These are phyloP conservation scores for Cutaneotrichosporon sp. DNA, from an alignment of 1,284 basidiomycete genomes.

Conservation along the genomic window DNA sequence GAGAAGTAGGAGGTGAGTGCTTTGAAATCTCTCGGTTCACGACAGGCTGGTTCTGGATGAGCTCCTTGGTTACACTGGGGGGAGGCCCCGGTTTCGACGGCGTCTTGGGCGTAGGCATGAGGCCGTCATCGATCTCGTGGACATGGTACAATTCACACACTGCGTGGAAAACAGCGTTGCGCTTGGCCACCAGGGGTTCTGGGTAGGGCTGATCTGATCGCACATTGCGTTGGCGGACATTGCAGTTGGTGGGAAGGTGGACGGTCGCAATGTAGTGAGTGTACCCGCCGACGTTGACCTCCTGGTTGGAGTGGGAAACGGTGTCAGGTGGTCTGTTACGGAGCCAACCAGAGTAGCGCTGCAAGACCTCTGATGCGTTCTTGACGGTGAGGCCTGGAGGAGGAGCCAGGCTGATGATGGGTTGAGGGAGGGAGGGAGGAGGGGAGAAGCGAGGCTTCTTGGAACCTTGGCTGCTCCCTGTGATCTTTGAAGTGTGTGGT, in stretches of 20 bases:
- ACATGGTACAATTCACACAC: slow-evolving; percentile 21
- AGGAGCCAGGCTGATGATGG: background rate
- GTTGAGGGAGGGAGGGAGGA: background rate
- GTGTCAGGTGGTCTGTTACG: slow-evolving; percentile 20
- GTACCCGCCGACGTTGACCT: background rate
- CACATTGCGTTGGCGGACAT: slow-evolving; percentile 7
- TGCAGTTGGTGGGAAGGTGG: slow-evolving; percentile 21
- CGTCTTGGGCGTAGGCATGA: slow-evolving; percentile 24
- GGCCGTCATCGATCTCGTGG: slow-evolving; percentile 29
- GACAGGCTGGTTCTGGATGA: background rate
- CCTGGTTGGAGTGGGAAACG: slow-evolving; percentile 3
- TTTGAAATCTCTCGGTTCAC: background rate
- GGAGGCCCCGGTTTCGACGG: slow-evolving; percentile 14
- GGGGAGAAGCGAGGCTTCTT: slow-evolving; percentile 3
- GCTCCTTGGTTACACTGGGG: slow-evolving; percentile 3
- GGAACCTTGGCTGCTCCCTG: background rate
- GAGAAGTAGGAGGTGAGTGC: background rate
- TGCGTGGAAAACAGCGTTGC: slow-evolving; percentile 23
- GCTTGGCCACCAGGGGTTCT: slow-evolving; percentile 29
- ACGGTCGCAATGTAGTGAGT: background rate
- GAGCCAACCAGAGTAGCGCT: slow-evolving; percentile 20
- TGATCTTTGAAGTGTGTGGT: background rate
- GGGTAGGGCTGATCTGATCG: slow-evolving; percentile 3
- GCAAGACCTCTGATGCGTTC: slow-evolving; percentile 15
- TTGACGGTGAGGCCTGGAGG: slow-evolving; percentile 4